Evolutionary conservation across 163 green algal species (phyloP).

Genomic region (Dunaliella salina): DNA sequence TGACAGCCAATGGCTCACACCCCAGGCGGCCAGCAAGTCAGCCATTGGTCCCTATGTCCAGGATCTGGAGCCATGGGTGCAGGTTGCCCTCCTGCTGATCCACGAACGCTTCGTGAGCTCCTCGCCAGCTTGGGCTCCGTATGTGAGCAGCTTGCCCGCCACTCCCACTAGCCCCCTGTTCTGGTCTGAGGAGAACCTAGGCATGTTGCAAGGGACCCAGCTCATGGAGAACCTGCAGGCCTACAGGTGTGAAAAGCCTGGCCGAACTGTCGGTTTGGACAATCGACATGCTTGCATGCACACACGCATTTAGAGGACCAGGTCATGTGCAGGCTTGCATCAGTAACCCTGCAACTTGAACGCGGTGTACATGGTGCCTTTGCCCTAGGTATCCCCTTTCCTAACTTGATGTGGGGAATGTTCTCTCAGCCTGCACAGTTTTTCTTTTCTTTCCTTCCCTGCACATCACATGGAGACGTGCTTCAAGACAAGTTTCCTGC

Average conservation of each 20-base stretch:
- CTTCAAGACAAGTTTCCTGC: no score
- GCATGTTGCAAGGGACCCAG: constrained; percentile 65
- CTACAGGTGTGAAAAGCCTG: constrained; percentile 54
- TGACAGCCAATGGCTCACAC: constrained; percentile 43
- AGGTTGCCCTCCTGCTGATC: constrained; percentile 69
- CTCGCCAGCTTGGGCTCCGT: constrained; percentile 34
- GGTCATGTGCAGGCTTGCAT: no score
- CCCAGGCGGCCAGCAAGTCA: constrained; percentile 16
- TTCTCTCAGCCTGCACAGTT: no score
- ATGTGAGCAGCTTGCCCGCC: constrained; percentile 47
- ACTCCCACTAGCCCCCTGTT: constrained; percentile 52
- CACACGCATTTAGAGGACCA: no score
- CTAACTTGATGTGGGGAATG: no score
- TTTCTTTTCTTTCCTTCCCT: no score
- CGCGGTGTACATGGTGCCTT: no score
- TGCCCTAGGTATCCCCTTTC: no score
- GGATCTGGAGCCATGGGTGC: constrained; percentile 68
- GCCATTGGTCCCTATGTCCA: constrained; percentile 34
- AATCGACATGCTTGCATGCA: no score
- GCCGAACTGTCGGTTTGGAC: no score
- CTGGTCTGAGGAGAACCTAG: constrained; percentile 62
- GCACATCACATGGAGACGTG: no score
- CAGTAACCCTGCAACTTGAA: no score
- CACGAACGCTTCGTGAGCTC: constrained; percentile 37
- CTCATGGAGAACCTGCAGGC: constrained; percentile 43